Base-by-base conservation (phyloP, 1,284 basidiomycete genomes). In the Trichosporon sp. region DNA sequence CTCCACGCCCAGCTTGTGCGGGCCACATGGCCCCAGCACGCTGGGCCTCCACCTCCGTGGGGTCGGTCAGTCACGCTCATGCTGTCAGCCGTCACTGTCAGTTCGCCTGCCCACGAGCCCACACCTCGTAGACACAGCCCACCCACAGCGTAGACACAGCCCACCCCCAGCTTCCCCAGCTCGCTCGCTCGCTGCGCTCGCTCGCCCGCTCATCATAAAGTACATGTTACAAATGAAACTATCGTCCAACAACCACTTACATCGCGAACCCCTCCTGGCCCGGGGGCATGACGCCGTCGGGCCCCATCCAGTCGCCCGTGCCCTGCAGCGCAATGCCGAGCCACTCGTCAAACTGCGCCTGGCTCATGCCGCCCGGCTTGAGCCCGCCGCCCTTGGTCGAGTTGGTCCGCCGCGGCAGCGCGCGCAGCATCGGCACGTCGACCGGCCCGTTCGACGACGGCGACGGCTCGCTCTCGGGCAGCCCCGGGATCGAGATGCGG, bases 381-480 rank as follows among this genome's bases (percentile, higher is more conserved):
- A 44, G 47, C 9, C 64, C 70, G 23, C 35, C 42, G 18, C 44
- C 64, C 11, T 44, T 56, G 18, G 29, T 47, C 13, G 62, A 38
- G 18, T 70, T 69, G 8, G 67, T 31, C 32, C 70, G 65, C 18
- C 76, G 70, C 11, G 75, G 75, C 32, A 78, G 66, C 1, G 75
- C 71, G 12, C 74, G 73, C 23, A 78, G 72, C 75, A 78, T 77
- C 0, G 76, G 76, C n/a, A 78, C 75, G 29, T 76, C 75, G 66
- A 76, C 73, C 7, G 67, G 65, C 44, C 65, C 66, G 18, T 42
- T 31, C 23, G 65, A 53, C 9, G 63, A 25, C 56, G 71, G 66
- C 62, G 64, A 68, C 56, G 27, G 51, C n/a, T 42, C 68, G 47
- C 65, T 67, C 12, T 65, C 67, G 18, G 72, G 70, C 9, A 71